phyloP scores from a whole-genome alignment of 768 basidiomycete genomes.

The Tulasnella sp. region DNA sequence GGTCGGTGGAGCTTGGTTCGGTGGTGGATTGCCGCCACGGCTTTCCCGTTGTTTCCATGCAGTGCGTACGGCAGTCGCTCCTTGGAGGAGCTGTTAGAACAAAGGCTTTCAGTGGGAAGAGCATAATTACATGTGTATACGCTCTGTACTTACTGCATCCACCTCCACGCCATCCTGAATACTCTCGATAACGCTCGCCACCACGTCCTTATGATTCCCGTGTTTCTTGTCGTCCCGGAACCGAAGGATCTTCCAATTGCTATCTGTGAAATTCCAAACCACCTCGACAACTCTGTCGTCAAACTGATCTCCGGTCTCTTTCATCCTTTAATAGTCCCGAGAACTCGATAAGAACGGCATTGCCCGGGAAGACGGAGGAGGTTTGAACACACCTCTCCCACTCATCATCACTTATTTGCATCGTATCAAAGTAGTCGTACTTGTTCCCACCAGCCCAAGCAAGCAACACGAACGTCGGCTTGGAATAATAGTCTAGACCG shows the following conservation, averaged over 20 bases:
- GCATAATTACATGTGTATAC: neutral
- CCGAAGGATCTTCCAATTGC: constrained; percentile 78
- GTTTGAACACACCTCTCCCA: constrained; percentile 70
- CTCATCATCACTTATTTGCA: constrained; percentile 78
- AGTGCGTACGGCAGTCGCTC: neutral
- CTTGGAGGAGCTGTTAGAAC: constrained; percentile 4
- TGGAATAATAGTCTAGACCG: constrained; percentile 68
- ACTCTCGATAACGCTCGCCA: constrained; percentile 79
- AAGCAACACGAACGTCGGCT: constrained; percentile 75
- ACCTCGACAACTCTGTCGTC: constrained; percentile 95
- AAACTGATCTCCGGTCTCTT: constrained; percentile 68
- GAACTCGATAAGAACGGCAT: neutral
- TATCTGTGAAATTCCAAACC: constrained; percentile 62
- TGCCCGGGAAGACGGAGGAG: constrained; percentile 2
- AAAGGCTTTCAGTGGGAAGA: neutral
- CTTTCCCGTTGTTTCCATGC: constrained; percentile 13
- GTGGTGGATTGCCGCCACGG: neutral
- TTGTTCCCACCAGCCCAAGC: constrained; percentile 63
- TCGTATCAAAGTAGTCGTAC: constrained; percentile 76
- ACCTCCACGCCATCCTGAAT: constrained; percentile 93
- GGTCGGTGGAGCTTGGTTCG: neutral
- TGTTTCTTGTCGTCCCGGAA: constrained; percentile 90
- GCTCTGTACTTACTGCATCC: constrained; percentile 44
- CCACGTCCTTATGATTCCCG: constrained; percentile 77
- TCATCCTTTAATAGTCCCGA: constrained; percentile 47